Base-by-base conservation (phyloP, 805 yeast genomes). In the Metschnikowia picachoensis region DNA sequence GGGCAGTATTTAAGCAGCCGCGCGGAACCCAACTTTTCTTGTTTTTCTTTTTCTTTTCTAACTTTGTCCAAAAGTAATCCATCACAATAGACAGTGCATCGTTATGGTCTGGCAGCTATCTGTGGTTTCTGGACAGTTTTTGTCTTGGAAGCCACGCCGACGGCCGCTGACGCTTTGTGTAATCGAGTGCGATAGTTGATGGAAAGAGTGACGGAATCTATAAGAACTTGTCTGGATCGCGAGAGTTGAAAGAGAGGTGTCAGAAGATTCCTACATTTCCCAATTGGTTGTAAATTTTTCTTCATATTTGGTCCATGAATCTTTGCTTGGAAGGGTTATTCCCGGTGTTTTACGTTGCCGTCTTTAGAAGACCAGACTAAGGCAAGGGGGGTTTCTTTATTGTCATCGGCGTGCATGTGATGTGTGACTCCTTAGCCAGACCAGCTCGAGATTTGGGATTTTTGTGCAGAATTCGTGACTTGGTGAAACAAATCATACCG, bases 41-140 rank as follows among this genome's bases (percentile, higher is more conserved):
- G n/a, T 13, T 35, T 25, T 36, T 35, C 29, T 39, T 52, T 55
- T 59, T 58, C 55, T 53, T 60, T 53, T 51, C 62, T 64, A 64
- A 78, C 83, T 79, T 79, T 80, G 83, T 80, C 83, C 83, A 77
- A 79, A 78, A 76, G 72, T 73, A 62, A 69, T 77, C 85, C 84
- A 72, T 77, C 81, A 73, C 82, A 66, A 61, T 66, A 80, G 86
- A 80, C 86, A 80, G 86, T 80, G 79, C 85, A 68, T 60, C 62
- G 56, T 47, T 62, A 64, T 65, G 65, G 59, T 52, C 58, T 43
- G 51, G 49, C 41, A 45, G 40, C 30, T 46, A 50, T 51, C 47
- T 43, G 56, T 44, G 53, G 46, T 31, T 44, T 45, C 52, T 49
- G 47, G 50, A 48, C 72, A 66, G 72, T 66, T 65, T 56, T 67